Evolutionary conservation across 2,329 filamentous ascomycete species (phyloP).

Genomic region (Colletotrichum scovillei): DNA sequence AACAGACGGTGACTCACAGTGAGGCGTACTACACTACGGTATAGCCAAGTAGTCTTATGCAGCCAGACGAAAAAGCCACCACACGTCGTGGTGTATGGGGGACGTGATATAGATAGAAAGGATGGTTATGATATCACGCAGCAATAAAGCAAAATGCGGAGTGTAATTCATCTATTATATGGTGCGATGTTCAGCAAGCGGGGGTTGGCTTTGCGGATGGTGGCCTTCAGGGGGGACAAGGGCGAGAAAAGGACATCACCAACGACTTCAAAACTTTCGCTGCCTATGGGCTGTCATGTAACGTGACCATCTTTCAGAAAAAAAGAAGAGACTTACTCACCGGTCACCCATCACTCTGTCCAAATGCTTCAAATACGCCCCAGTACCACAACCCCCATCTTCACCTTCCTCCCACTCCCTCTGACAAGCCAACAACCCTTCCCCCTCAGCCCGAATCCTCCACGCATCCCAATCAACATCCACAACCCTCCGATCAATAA

Average conservation of each 20-base stretch:
- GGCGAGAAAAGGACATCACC: background rate
- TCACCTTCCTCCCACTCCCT: background rate
- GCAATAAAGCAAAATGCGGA: background rate
- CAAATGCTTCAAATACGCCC: constrained; percentile 14
- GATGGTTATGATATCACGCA: background rate
- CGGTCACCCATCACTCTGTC: background rate
- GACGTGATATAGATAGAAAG: background rate
- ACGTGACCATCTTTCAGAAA: background rate
- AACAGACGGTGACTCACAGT: background rate
- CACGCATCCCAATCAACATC: constrained; percentile 22
- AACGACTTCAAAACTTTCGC: background rate
- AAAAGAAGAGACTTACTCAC: background rate
- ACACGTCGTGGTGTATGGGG: background rate
- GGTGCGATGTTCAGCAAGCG: too few relatives aligned
- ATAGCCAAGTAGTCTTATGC: background rate
- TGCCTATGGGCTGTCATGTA: background rate
- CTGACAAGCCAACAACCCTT: background rate
- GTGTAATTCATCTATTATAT: too few relatives aligned
- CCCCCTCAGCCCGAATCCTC: constrained; percentile 11
- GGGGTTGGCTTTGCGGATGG: too few relatives aligned
- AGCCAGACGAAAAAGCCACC: background rate
- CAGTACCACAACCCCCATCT: background rate
- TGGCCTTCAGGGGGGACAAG: too few relatives aligned
- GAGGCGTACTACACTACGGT: background rate
- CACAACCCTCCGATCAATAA: constrained; percentile 19